These are phyloP conservation scores for Thoreauomyces humboldtii DNA, from an alignment of 192 early-diverging fungal species.

Conservation along the genomic window DNA sequence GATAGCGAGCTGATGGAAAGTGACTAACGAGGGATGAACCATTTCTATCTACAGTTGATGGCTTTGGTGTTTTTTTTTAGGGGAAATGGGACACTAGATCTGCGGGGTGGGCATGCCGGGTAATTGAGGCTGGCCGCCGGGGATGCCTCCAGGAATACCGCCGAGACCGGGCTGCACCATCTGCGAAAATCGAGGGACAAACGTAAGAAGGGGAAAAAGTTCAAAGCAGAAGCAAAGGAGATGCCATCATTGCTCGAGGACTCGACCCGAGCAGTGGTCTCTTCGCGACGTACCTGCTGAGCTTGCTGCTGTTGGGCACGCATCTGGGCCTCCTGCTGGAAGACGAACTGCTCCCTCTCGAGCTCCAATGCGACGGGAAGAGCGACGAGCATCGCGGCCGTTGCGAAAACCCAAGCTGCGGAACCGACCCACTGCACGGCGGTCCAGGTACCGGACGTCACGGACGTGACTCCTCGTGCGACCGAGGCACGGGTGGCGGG, in stretches of 20 bases:
- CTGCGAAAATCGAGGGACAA: neutral
- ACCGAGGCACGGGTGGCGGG: conserved; percentile 61
- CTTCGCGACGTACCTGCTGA: conserved; percentile 34
- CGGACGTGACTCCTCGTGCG: neutral
- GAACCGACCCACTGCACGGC: conserved; percentile 71
- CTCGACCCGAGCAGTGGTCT: neutral
- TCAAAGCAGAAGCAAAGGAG: neutral
- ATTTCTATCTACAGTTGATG: neutral
- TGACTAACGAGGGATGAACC: too few species aligned
- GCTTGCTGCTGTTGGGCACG: conserved; percentile 36
- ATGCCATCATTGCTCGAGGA: neutral
- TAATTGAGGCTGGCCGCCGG: conserved; percentile 14
- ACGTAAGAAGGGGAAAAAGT: neutral
- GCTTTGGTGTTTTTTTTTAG: neutral
- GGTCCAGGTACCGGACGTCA: conserved; percentile 50
- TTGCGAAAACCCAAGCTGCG: conserved; percentile 86
- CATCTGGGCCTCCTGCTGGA: conserved; percentile 71
- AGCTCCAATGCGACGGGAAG: conserved; percentile 85
- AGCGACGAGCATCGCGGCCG: conserved; percentile 75
- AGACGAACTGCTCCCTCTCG: conserved; percentile 81
- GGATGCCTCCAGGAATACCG: conserved; percentile 2
- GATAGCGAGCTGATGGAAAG: too few species aligned
- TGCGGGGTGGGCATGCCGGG: conserved; percentile 11
- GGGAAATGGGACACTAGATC: neutral
- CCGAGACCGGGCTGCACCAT: conserved; percentile 27